Conservation (phyloP, 2,329 filamentous ascomycete genomes). For the Aspergillus nomiae region DNA sequence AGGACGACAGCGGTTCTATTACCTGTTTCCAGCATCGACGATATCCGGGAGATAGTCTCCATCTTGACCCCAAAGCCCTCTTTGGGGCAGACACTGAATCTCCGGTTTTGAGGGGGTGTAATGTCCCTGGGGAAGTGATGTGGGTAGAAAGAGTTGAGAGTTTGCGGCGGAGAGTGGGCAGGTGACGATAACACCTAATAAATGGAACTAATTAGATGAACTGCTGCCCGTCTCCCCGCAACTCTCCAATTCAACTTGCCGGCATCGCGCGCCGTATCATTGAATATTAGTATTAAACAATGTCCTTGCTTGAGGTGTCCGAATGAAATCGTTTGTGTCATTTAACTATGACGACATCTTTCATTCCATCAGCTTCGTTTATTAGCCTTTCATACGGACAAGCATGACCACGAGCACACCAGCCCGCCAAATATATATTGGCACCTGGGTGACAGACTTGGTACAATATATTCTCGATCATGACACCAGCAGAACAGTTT, state of each 20-base stretch:
- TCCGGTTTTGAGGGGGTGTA: constrained; percentile 3
- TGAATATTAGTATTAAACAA: not conserved
- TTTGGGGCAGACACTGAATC: constrained; percentile 3
- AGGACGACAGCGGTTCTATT: constrained; percentile 24
- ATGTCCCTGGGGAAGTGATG: not conserved
- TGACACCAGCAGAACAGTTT: constrained; percentile 60
- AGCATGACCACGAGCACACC: constrained; percentile 15
- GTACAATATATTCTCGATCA: constrained; percentile 64
- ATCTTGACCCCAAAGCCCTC: constrained; percentile 53
- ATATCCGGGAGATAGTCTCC: constrained; percentile 96
- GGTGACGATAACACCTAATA: constrained; percentile 6
- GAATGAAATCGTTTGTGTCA: not conserved
- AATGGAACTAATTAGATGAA: not conserved
- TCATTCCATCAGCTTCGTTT: not conserved
- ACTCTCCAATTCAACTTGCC: not conserved
- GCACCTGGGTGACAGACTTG: constrained; percentile 56
- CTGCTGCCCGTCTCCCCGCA: not conserved
- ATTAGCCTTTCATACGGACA: not conserved
- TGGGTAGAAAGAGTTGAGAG: constrained; percentile 10
- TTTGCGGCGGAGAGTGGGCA: constrained; percentile 13
- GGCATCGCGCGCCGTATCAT: not conserved
- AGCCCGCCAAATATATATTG: constrained; percentile 42
- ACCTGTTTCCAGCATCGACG: constrained; percentile 93
- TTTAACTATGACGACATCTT: not conserved
- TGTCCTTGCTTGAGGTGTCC: not conserved